Percentiles rank a stretch among this genome's conserved stretches.
Conservation (phyloP, 768 basidiomycete species). For the Mrakia gelida region DNA sequence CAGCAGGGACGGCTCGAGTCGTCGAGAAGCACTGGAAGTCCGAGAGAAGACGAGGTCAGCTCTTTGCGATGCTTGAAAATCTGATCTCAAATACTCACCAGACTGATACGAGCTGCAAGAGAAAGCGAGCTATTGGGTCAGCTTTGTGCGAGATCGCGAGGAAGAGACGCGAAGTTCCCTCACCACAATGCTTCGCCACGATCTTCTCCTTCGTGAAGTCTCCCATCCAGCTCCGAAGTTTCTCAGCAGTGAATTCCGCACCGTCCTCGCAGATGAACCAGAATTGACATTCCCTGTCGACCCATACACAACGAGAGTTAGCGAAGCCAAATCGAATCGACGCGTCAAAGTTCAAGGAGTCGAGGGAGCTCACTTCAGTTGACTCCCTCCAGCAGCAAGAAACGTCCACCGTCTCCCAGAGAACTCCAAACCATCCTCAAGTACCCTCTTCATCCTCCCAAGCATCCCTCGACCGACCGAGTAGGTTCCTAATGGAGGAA, state of each 20-base stretch:
- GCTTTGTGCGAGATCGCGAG: too few species aligned
- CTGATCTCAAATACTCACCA: neutral
- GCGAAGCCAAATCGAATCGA: too few species aligned
- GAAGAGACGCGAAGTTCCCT: too few species aligned
- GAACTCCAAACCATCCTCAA: slow-evolving; percentile 22
- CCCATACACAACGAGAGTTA: neutral
- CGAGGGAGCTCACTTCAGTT: slow-evolving; percentile 8
- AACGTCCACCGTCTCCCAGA: slow-evolving; percentile 20
- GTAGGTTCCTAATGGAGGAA: neutral
- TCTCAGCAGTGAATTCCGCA: slow-evolving; percentile 16
- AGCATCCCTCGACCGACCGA: slow-evolving; percentile 20
- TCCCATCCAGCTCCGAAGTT: slow-evolving; percentile 15
- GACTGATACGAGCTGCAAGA: neutral
- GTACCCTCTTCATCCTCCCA: slow-evolving; percentile 14
- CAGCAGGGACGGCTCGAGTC: slow-evolving; percentile 3
- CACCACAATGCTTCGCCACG: slow-evolving; percentile 16
- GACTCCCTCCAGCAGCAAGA: slow-evolving; percentile 21
- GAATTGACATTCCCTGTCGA: slow-evolving; percentile 13
- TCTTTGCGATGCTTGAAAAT: too few species aligned
- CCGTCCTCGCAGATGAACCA: slow-evolving; percentile 26
- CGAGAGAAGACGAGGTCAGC: neutral
- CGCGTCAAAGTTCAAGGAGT: neutral
- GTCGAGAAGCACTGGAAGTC: slow-evolving; percentile 18
- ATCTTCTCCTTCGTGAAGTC: slow-evolving; percentile 20
- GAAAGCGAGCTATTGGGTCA: too few species aligned